Percentiles rank a stretch among this genome's conserved stretches.
phyloP scores from a whole-genome alignment of 1,139 yeast genomes.

The Suhomyces bolitotheri region DNA sequence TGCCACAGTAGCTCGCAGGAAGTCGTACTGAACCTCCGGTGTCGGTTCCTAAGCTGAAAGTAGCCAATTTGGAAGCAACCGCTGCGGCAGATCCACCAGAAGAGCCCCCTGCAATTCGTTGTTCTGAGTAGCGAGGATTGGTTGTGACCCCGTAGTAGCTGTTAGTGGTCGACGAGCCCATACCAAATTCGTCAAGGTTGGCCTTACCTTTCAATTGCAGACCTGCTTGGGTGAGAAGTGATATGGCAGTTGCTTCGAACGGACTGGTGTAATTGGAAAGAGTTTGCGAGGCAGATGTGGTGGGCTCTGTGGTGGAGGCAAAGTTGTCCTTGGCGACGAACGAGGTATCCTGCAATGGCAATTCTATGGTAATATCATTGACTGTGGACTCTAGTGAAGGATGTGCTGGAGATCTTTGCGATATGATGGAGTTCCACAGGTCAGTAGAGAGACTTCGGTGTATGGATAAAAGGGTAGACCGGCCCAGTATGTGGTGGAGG shows the following conservation, averaged over 20 bases:
- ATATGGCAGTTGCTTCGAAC: slow-evolving; percentile 73
- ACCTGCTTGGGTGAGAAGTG: slow-evolving; percentile 53
- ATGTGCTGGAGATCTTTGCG: background rate
- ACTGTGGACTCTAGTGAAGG: too few species aligned
- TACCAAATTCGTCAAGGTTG: slow-evolving; percentile 97
- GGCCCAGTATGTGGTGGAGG: too few species aligned
- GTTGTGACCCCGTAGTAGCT: slow-evolving; percentile 63
- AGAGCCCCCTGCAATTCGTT: slow-evolving; percentile 77
- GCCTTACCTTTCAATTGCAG: slow-evolving; percentile 71
- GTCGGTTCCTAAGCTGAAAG: slow-evolving; percentile 81
- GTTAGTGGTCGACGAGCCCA: slow-evolving; percentile 76
- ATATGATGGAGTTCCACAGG: slow-evolving; percentile 5
- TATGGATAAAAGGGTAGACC: too few species aligned
- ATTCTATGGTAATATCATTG: too few species aligned
- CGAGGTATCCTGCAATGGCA: slow-evolving; percentile 4
- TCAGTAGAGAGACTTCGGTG: background rate
- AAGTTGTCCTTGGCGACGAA: slow-evolving; percentile 70
- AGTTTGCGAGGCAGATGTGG: slow-evolving; percentile 76
- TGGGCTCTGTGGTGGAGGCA: slow-evolving; percentile 58
- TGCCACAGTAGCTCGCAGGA: slow-evolving; percentile 87
- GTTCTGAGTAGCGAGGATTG: slow-evolving; percentile 59
- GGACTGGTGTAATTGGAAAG: slow-evolving; percentile 67
- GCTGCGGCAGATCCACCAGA: slow-evolving; percentile 97
- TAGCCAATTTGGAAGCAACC: slow-evolving; percentile 68
- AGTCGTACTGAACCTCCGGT: slow-evolving; percentile 95